Evolutionary conservation across 768 basidiomycete species (phyloP).

Genomic region (Hypsizygus marmoreus): DNA sequence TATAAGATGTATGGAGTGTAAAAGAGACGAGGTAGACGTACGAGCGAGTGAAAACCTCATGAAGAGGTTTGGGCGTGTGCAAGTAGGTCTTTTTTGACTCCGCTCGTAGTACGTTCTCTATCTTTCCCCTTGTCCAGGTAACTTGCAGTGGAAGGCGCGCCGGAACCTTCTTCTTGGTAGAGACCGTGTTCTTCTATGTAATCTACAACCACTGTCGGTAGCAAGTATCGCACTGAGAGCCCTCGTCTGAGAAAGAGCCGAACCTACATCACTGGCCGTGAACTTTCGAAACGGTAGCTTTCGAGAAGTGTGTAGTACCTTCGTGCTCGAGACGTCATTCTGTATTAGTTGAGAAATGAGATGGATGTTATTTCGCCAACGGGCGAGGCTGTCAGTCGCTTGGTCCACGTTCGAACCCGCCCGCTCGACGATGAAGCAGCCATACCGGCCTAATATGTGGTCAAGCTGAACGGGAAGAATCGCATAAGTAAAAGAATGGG

Average conservation of each 20-base stretch:
- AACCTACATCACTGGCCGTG: constrained; percentile 33
- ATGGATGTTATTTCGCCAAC: constrained; percentile 83
- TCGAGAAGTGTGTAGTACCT: constrained; percentile 50
- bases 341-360: constrained; percentile 94
- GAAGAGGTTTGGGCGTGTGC: constrained; percentile 17
- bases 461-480: constrained; percentile 62
- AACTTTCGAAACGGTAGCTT: neutral
- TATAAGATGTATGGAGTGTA: no score
- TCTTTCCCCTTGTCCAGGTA: constrained; percentile 37
- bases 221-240: constrained; percentile 83
- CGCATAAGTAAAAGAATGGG: constrained; percentile 6
- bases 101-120: constrained; percentile 29
- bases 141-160: constrained; percentile 15
- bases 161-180: constrained; percentile 62
- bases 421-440: constrained; percentile 92
- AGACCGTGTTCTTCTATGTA: constrained; percentile 89
- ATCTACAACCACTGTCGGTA: constrained; percentile 88
- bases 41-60: constrained; percentile 10
- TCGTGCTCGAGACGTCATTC: constrained; percentile 96
- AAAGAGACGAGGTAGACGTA: neutral
- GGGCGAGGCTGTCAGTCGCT: constrained; percentile 72
- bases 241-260: constrained; percentile 79
- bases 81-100: constrained; percentile 29
- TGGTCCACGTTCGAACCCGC: constrained; percentile 91
- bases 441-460: constrained; percentile 94